These are phyloP conservation scores for Clarkia xantiana DNA, from an alignment of 345 rosid species.

Conservation along the genomic window DNA sequence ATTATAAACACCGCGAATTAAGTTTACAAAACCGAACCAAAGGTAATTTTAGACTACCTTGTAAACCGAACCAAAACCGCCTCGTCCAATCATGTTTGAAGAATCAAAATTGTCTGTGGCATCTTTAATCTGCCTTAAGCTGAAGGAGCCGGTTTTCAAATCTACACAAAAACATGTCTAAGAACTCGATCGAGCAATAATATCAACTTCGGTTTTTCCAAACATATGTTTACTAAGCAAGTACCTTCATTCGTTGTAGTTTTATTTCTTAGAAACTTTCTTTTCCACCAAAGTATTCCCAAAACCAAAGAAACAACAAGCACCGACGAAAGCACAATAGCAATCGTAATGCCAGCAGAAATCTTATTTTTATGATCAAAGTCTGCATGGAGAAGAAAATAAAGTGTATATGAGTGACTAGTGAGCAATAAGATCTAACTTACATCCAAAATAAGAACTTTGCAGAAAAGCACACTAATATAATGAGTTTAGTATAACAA, in stretches of 20 bases:
- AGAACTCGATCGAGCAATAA: too few relatives aligned
- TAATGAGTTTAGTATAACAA: too few relatives aligned
- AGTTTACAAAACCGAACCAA: background rate
- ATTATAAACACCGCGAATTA: too few relatives aligned
- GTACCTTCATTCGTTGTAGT: background rate
- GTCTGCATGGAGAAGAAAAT: background rate
- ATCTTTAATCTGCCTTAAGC: conserved; percentile 50
- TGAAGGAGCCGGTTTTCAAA: conserved; percentile 61
- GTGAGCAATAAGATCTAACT: too few relatives aligned
- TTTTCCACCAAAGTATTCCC: background rate
- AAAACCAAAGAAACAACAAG: background rate
- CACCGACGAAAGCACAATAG: background rate
- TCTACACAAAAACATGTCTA: conserved; percentile 13
- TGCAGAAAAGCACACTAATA: too few relatives aligned
- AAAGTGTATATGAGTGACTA: too few relatives aligned
- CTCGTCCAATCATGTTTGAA: conserved; percentile 76
- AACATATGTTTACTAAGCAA: background rate
- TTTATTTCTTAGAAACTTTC: background rate
- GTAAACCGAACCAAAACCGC: conserved; percentile 87
- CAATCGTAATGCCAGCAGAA: background rate
- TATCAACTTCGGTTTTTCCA: too few relatives aligned
- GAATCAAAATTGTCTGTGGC: conserved; percentile 63
- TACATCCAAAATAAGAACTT: background rate
- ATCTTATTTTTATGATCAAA: background rate
- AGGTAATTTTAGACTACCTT: conserved; percentile 26